phyloP scores from a whole-genome alignment of 345 rosid genomes.

The Passiflora organensis region DNA sequence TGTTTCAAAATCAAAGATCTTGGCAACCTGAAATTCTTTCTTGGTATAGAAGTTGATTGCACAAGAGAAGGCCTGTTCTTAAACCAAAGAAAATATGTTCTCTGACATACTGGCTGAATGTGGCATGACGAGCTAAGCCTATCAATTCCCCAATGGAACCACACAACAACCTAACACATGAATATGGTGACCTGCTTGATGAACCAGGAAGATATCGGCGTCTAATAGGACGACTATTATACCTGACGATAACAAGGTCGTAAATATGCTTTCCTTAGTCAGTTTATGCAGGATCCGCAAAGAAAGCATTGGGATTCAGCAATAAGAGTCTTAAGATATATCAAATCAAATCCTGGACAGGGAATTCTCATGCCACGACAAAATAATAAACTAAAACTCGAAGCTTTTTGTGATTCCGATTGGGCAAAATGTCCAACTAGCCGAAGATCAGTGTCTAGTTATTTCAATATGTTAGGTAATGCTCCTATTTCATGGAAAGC shows the following conservation, averaged over 20 bases:
- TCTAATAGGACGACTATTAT: not conserved
- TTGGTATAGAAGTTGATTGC: constrained; percentile 1
- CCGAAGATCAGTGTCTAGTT: constrained; percentile 1
- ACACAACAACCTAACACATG: not conserved
- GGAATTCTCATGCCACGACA: not conserved
- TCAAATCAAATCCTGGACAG: not conserved
- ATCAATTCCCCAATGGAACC: not conserved
- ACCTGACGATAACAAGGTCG: not conserved
- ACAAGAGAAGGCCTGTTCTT: not conserved
- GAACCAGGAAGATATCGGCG: not conserved
- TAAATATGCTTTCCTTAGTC: not conserved
- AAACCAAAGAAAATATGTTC: not conserved
- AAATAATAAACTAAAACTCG: not conserved
- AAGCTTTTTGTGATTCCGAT: constrained; percentile 8
- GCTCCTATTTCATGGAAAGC: constrained; percentile 1
- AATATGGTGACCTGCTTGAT: not conserved
- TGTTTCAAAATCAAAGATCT: too few species aligned
- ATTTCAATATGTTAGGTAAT: not conserved
- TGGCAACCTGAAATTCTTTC: too few species aligned
- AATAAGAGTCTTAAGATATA: not conserved
- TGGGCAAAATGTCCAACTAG: constrained; percentile 5
- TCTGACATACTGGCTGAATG: not conserved
- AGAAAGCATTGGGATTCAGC: constrained; percentile 3
- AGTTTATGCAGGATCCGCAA: not conserved
- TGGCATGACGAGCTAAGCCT: not conserved